Evolutionary conservation across 768 basidiomycete genomes (phyloP), one percentile per base, ranked within the genome.

Genomic region (Psilocybe azurescens): DNA sequence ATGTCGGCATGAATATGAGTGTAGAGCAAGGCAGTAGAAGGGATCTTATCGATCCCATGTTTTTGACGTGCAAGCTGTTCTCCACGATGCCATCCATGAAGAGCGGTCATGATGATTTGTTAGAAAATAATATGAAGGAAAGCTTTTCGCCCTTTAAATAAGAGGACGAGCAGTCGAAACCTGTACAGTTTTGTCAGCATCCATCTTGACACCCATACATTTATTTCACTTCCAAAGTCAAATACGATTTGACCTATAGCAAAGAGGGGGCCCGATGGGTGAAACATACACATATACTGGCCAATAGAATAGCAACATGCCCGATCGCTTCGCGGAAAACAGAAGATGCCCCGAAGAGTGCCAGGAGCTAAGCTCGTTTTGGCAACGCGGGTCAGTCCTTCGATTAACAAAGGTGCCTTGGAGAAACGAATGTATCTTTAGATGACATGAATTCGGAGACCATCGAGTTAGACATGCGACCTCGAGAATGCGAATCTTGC

Each of bases 41-140:
- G 78, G 39, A 76, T 74, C 7, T 69, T 73, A 44, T 74, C 75
- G 49, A 77, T 78, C 1, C 80, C 79, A 30, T 86, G 74, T 66
- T 81, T 82, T 55, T 71, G 67, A 61, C 84, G 87, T 0, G 86
- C 81, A 11, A 75, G 65, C 6, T 69, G 75, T 72, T 89, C 86
- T 64, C 88, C 88, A 11, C 70, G 71, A 63, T 85, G 83, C 83
- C 82, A 83, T 44, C 80, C 82, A 11, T 74, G 74, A 28, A 81
- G 74, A 3, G 72, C 63, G 41, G 66, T 53, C 70, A 72, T 74
- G 47, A 49, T 62, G 48, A 49, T 9, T 41, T 16, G 49, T 20
- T 28, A 50, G 54, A 60, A 7, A 39, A 9, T 20, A 7, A 30
- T 24, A 38, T 24, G 53, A 30, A 24, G 11, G 28, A 3, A 16